Base-by-base conservation (phyloP, 495 filamentous ascomycete species). In the Lepidopterella palustris region DNA sequence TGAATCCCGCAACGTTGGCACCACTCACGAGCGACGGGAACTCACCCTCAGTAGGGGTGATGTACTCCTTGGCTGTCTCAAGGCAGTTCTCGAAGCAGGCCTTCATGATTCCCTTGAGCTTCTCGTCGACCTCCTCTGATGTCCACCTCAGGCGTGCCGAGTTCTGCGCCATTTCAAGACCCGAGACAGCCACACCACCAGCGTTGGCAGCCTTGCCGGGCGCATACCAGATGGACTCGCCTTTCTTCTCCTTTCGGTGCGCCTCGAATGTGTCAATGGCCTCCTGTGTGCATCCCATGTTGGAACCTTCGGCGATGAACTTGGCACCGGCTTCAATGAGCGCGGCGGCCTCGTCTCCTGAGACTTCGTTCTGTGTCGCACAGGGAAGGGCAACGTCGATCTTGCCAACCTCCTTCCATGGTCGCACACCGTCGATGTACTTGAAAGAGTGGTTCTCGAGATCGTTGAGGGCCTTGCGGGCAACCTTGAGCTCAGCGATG, bases 161-260 rank as follows among this genome's bases (percentile, higher is more conserved):
- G 81, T 98, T 98, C 84, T 98, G 93, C 25, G 92, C 92, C 93
- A 98, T 98, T 82, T 98, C 93, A 40, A 98, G 86, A 65, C 93
- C 93, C 23, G 91, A 96, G 18, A 98, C 93, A 40, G 93, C 93
- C 57, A 97, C 93, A 80, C 93, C 93, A 75, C 93, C 93, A 58
- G 89, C 89, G 80, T 98, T 98, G 77, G 93, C 90, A 50, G 93
- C 93, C 82, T 92, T 92, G 70, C 91, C 92, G 56, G 92, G 93
- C 13, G 85, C 93, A 74, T 97, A 98, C 93, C 93, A 98, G 72
- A 96, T 87, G 64, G 88, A 84, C 10, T 79, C 76, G 53, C 82
- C 83, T 71, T 82, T 78, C 76, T 88, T 86, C 66, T 78, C 79
- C 66, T 82, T 82, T 54, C 93, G 83, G 73, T 83, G 73, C 26